phyloP scores from a whole-genome alignment of 768 basidiomycete species.

The Hemileccinum rubropunctum region DNA sequence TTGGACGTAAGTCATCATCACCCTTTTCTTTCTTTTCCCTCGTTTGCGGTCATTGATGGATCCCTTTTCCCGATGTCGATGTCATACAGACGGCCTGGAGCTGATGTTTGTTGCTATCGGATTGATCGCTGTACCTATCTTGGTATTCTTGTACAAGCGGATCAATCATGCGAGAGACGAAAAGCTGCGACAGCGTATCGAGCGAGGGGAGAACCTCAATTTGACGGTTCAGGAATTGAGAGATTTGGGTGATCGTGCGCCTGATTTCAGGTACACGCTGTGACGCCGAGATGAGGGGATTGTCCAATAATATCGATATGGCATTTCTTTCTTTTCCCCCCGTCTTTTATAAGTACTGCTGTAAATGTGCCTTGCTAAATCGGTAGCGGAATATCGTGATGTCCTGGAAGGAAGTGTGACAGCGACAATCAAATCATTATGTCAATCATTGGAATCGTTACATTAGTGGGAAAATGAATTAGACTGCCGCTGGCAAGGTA shows the following conservation, averaged over 20 bases:
- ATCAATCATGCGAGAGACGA: conserved; percentile 56
- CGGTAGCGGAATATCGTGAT: no score
- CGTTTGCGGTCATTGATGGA: background rate
- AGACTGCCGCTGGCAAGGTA: no score
- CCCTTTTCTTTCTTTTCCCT: background rate
- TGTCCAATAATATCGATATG: no score
- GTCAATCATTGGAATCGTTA: no score
- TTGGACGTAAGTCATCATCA: conserved; percentile 51
- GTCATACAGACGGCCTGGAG: conserved; percentile 51
- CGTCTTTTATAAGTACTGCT: no score
- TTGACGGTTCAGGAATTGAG: conserved; percentile 19
- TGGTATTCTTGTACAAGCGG: conserved; percentile 47
- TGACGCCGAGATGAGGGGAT: conserved; percentile 11
- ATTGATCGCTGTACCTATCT: conserved; percentile 47
- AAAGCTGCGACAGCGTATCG: conserved; percentile 4
- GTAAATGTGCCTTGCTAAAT: no score
- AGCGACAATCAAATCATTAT: no score
- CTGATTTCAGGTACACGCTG: conserved; percentile 58
- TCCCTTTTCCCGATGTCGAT: background rate
- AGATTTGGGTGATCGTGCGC: conserved; percentile 57
- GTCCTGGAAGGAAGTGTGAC: no score
- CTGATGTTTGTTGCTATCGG: conserved; percentile 71
- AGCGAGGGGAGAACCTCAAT: conserved; percentile 18
- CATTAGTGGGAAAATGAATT: no score
- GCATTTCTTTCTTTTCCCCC: no score